Evolutionary conservation across 768 basidiomycete genomes (phyloP), one percentile per base, ranked within the genome.

Genomic region (Boletus huronensis): DNA sequence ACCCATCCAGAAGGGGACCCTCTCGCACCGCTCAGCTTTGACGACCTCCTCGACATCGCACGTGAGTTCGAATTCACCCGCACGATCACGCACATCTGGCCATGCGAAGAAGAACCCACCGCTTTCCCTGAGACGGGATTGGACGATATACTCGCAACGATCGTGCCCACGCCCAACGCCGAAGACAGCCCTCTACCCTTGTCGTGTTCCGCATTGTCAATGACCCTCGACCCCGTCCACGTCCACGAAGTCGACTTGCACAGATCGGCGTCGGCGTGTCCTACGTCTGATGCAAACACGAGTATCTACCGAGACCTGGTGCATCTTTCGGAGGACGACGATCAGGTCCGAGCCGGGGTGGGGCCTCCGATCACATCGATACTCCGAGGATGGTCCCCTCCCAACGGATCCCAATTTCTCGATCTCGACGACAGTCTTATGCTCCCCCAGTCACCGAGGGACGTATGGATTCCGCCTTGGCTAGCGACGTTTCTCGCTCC

Each of bases 31-130:
- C 64, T 68, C 48, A 44, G 48, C 53, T 67, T 68, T 48, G 62
- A 68, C 19, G 65, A 62, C 42, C 51, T 68, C 50, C 67, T 68
- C 55, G 67, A 69, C 26, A 67, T 68, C 16, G 67, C 67, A 1
- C 60, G 42, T 41, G 66, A 67, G 34, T 69, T 63, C 53, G 68
- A 70, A 49, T 67, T 65, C 54, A 52, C 65, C 25, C 57, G 36
- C 50, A 55, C 59, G 23, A 61, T 66, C 55, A 50, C 59, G 17
- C 59, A 64, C 36, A 26, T 64, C 48, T 58, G 62, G 57, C 57
- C 62, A 36, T 52, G 47, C 48, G 59, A 66, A 28, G 55, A 53
- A 26, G 64, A 61, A 21, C 16, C 40, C 17, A n/a, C 10, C 35
- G 10, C 36, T 39, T 52, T 21, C 11, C 7, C 42, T 19, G 64